Base-by-base conservation (phyloP, 257 asterid species). In the Salvia rosmarinus region DNA sequence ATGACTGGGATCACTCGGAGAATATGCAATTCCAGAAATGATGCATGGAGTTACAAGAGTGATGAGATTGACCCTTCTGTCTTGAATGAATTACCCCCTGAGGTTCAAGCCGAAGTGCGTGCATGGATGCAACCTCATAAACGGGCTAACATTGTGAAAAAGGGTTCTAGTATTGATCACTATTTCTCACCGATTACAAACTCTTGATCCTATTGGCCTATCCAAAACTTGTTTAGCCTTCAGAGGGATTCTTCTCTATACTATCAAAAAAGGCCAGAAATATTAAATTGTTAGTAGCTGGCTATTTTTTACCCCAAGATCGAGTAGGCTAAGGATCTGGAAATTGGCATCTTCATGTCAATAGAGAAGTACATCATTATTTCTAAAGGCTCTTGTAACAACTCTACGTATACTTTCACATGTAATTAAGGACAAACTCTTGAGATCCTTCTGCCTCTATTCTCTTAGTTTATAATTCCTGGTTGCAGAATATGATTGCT, bases 71-170 rank as follows among this genome's bases (percentile, higher is more conserved):
- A 90, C 80, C 88, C 83, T 52, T 77, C 71, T 54, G 83, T 89
- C 69, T 56, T 93, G 78, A 87, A 73, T 30, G 97, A 90, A 82
- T 70, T 90, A 65, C 98, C 97, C 17, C 72, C 72, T 11, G 90
- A 89, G 75, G 88, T 93, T 64, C 98, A 85, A 75, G 90, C 84
- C 13, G 97, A 90, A 78, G 80, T 93, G 51, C 90, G 85, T n/a
- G 90, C 87, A 37, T 89, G 81, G 85, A 70, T 90, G 47, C 95
- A 81, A 80, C 88, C 94, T 21, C 90, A 75, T 71, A 92, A 90
- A 81, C 96, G 83, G 73, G 81, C 88, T 62, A 84, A 77, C 47
- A 75, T 66, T 13, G 57, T 39, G 71, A 90, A 85, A 66, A 86
- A 10, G 81, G 92, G 89, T 74, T 78, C 87, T 35, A 87, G 81